A percentile compares a stretch with the other conserved stretches of the same genome.
Conservation (phyloP, 2,329 filamentous ascomycete genomes). For the Alternaria viburni region DNA sequence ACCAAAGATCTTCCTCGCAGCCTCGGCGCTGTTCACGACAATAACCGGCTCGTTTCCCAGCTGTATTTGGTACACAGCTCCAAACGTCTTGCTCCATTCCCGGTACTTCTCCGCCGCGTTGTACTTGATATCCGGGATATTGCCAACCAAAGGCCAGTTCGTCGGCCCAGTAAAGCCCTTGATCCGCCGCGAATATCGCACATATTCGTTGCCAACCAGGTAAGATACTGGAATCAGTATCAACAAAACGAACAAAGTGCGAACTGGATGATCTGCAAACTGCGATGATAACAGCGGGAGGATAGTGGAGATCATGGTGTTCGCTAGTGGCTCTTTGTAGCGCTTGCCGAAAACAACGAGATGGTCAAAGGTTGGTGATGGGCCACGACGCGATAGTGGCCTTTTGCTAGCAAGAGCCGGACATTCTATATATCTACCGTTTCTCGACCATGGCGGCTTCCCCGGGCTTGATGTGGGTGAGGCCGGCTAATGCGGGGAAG, state of each 20-base stretch:
- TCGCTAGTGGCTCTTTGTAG: neutral
- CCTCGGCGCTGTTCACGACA: constrained; percentile 52
- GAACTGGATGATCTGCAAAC: constrained; percentile 32
- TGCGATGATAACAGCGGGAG: constrained; percentile 30
- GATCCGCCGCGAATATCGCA: constrained; percentile 43
- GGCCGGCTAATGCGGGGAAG: constrained; percentile 24
- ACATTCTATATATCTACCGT: neutral
- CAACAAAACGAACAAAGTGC: constrained; percentile 26
- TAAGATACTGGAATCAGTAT: constrained; percentile 44
- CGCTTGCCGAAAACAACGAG: neutral
- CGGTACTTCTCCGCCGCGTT: constrained; percentile 54
- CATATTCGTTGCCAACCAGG: constrained; percentile 46
- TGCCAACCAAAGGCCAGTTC: constrained; percentile 51
- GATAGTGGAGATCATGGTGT: constrained; percentile 39
- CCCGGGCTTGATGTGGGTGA: neutral
- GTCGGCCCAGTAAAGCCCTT: constrained; percentile 49
- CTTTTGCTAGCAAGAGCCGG: neutral
- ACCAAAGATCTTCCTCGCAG: constrained; percentile 51
- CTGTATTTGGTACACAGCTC: constrained; percentile 55
- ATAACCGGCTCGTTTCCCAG: constrained; percentile 54
- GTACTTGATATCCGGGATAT: constrained; percentile 52
- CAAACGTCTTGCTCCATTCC: constrained; percentile 51
- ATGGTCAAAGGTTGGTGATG: neutral
- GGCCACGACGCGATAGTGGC: neutral
- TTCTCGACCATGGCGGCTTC: neutral